phyloP scores from a whole-genome alignment of 1,284 basidiomycete species.

The Rhodotorula sp. region DNA sequence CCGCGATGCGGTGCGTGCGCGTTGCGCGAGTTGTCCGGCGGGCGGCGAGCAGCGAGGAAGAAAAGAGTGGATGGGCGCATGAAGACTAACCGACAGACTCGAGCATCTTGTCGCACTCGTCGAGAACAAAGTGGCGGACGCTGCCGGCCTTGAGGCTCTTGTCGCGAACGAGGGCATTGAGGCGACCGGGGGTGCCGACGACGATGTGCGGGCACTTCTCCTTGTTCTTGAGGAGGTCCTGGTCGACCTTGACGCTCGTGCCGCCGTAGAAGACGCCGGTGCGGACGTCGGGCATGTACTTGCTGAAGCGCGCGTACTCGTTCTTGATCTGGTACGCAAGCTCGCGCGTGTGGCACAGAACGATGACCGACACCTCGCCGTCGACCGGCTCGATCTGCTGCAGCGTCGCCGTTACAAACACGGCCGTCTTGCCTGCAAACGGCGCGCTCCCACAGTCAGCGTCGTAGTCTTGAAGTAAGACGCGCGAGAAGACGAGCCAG shows the following conservation, averaged over 20 bases:
- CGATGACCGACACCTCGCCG: slow-evolving; percentile 95
- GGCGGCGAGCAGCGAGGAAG: too few species aligned
- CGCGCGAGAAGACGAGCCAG: too few species aligned
- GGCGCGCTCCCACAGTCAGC: neutral
- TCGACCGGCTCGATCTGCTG: slow-evolving; percentile 99
- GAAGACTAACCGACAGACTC: slow-evolving; percentile 97
- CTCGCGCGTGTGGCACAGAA: slow-evolving; percentile 98
- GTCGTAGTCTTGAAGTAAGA: neutral
- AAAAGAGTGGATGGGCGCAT: neutral
- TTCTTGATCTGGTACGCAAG: slow-evolving; percentile 99
- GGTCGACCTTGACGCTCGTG: slow-evolving; percentile 90
- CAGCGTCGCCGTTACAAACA: slow-evolving; percentile 95
- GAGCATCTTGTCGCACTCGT: slow-evolving; percentile 99
- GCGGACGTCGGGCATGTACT: slow-evolving; percentile 99
- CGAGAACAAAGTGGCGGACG: slow-evolving; percentile 98
- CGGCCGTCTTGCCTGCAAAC: slow-evolving; percentile 81
- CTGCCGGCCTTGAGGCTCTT: slow-evolving; percentile 89
- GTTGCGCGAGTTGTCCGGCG: neutral
- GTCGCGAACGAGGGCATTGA: slow-evolving; percentile 89
- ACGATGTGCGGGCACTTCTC: slow-evolving; percentile 97
- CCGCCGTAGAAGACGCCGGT: slow-evolving; percentile 98
- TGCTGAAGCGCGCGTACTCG: slow-evolving; percentile 98
- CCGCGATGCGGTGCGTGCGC: neutral
- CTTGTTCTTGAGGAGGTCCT: slow-evolving; percentile 93
- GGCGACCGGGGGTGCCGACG: slow-evolving; percentile 94